A percentile compares a stretch with the other conserved stretches of the same genome.
These are phyloP conservation scores for Epichloe uncinata DNA, from an alignment of 2,329 filamentous ascomycete genomes.

Conservation along the genomic window DNA sequence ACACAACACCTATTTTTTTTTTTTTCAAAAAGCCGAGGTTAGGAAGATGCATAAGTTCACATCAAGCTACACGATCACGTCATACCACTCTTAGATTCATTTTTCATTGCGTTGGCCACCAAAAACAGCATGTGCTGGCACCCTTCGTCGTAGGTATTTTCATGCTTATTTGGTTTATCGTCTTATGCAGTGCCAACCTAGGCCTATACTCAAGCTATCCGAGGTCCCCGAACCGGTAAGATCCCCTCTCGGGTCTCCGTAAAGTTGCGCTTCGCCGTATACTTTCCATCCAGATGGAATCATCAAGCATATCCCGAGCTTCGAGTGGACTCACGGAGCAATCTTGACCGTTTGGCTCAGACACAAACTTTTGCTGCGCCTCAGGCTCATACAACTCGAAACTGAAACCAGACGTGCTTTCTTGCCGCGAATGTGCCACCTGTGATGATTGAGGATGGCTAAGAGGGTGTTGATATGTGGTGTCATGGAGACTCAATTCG, in stretches of 20 bases:
- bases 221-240: constrained; percentile 19
- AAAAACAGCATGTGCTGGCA: too few relatives aligned
- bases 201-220: constrained; percentile 7
- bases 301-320: constrained; percentile 73
- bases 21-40: too few relatives aligned
- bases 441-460: constrained; percentile 37
- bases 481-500: constrained; percentile 26
- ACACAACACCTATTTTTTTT: too few relatives aligned
- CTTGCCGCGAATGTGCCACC: constrained; percentile 25
- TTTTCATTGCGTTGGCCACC: too few relatives aligned
- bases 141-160: too few relatives aligned
- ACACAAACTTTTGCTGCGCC: constrained; percentile 13
- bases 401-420: constrained; percentile 41
- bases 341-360: constrained; percentile 42
- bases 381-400: constrained; percentile 41
- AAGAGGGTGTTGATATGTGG: constrained; percentile 32
- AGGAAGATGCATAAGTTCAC: too few relatives aligned
- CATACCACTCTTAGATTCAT: too few relatives aligned
- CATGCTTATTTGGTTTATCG: too few relatives aligned
- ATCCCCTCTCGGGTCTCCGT: constrained; percentile 27
- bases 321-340: constrained; percentile 63
- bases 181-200: too few relatives aligned
- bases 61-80: too few relatives aligned
- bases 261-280: constrained; percentile 77
- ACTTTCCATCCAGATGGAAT: constrained; percentile 87